Base-by-base conservation (phyloP, 352 stramenopile species). In the Globisporangium emineosum region DNA sequence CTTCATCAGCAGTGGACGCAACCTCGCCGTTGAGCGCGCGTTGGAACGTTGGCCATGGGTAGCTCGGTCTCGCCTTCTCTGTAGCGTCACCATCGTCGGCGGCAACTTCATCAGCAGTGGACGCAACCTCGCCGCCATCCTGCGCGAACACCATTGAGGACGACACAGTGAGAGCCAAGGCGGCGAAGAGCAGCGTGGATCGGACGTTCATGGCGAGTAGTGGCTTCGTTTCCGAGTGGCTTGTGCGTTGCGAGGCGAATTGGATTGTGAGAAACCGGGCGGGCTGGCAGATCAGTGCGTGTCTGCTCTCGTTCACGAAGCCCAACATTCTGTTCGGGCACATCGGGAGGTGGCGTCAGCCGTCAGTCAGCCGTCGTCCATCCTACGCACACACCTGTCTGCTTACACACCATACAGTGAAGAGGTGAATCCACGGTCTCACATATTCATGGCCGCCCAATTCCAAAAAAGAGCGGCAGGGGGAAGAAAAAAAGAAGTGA, bases 401-500 rank as follows among this genome's bases (percentile, higher is more conserved):
- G 37, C 37, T 45, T 45, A 15, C 37, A 7, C 3, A n/a, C 15
- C 37, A 45, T 7, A 15, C 6, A 32, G 2, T 6, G 5, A 32
- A 32, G 29, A 32, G 15, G 37, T 43, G 37, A 9, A 45, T 45
- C 37, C 37, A 27, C 47, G 47, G 47, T 53, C 47, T 53, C 47
- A 53, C 21, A 53, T 53, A 53, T 53, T 53, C 23, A n/a, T 12
- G 10, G 23, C 15, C 15, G n/a, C n/a, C 35, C 13, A n/a, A 21
- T n/a, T 5, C 47, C 10, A 53, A 53, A 53, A 49, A 27, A 30
- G 37, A 45, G 37, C 3, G 37, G 5, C 6, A 45, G 15, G 9
- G 17, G 21, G 10, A 52, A 32, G 21, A n/a, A 53, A 53, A 27
- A 30, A 53, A 53, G 47, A 53, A 53, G 47, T 45, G 37, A 42